Evolutionary conservation across 306 rosid genomes (phyloP), one percentile per base, ranked within the genome.

Genomic region (Cucurbita moschata): DNA sequence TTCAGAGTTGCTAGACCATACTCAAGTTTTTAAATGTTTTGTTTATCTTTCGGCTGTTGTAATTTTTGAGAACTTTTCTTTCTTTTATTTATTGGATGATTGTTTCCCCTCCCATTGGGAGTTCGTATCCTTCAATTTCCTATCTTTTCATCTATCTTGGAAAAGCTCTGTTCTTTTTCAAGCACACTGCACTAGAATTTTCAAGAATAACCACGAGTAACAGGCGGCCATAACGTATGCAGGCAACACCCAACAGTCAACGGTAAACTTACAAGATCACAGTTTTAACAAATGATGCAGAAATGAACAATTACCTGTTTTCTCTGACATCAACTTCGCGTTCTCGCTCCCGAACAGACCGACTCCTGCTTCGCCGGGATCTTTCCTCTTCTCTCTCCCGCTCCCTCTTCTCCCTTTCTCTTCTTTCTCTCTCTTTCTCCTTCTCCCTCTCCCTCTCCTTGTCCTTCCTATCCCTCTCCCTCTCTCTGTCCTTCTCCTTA

Each of bases 281-380:
- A 21, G 72, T 67, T 66, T 44, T 19, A 67, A 67, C 50, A 4
- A 16, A 63, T 6, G 10, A 44, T 11, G 8, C 15, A 64, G 1
- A 8, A 64, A 5, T 49, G 40, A 21, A n/a, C 54, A 38, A 64
- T 67, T 85, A 93, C 98, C 94, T 83, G 87, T 80, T 81, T 30
- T 90, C 98, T 64, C 91, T 81, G 57, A 39, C 42, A 76, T 88
- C 96, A 50, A 86, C 55, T 70, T 90, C 93, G 61, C 89, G 85
- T 16, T 87, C 98, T 79, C 89, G 81, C 18, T 83, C 87, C 66
- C 82, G 82, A 51, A 75, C 87, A 8, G 84, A 80, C 15, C 80
- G 84, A 67, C 87, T 83, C 66, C 71, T 65, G 47, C 87, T 83
- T 57, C 84, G 54, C 44, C 75, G 55, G 4, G 84, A 72, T 76